Evolutionary conservation across 2,329 filamentous ascomycete genomes (phyloP), one percentile per base, ranked within the genome.

Genomic region (Xylariaceae sp.): DNA sequence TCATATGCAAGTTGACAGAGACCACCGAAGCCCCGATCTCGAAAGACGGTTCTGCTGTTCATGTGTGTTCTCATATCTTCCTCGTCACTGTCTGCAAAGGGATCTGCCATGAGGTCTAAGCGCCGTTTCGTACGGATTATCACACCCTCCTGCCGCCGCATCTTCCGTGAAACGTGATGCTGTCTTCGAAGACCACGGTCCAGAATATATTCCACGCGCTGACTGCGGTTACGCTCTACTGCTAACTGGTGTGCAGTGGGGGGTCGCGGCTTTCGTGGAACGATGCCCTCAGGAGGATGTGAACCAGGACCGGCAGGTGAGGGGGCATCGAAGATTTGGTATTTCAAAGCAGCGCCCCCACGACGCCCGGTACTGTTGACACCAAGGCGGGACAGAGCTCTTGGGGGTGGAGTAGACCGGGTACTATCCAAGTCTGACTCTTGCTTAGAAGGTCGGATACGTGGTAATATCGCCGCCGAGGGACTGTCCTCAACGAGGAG

Each of bases 161-260:
- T 69, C 65, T 86, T 87, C 43, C 86, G 84, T 11, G 86, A 82
- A 53, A 79, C 79, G 68, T 87, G 84, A 68, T 92, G 88, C 48
- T 85, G 79, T 62, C 80, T 82, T 45, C 88, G 85, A 29, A 94
- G 77, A 26, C 88, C 87, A n/a, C 87, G 85, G 64, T 91, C 88
- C 14, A 95, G 82, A 48, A 92, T 90, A 67, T 92, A 88, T 67
- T 92, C 88, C n/a, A 94, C 90, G 5, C 90, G 86, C 67, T 91
- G 86, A 59, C 86, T 89, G 16, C 91, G 82, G 72, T 93, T 92
- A 53, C 87, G 84, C 72, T 92, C 90, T 1, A 95, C 89, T 0
- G 90, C 90, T 34, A 92, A 78, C 73, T 95, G 91, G 73, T 95
- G 91, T 31, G 90, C 89, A 0, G 91, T 95, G 0, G 91, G 84